Conservation (phyloP, 495 filamentous ascomycete genomes). For the Parachaetomium inaequale region DNA sequence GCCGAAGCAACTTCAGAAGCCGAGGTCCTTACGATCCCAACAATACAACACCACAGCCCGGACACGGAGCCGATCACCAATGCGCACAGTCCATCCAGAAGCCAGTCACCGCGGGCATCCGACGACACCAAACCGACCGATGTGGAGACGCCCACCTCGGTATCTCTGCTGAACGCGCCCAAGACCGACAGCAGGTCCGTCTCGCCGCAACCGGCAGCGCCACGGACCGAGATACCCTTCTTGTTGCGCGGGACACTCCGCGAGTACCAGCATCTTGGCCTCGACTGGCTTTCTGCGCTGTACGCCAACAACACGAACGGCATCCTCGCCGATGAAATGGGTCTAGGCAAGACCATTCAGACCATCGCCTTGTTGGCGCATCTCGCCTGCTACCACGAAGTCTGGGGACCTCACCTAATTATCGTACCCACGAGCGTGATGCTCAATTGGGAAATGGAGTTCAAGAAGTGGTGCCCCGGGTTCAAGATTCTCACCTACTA, state of each 20-base stretch:
- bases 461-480: slow-evolving; percentile 98
- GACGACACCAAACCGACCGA: slow-evolving; percentile 67
- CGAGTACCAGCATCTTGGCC: slow-evolving; percentile 93
- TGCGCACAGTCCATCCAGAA: slow-evolving; percentile 42
- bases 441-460: slow-evolving; percentile 99
- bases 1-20: slow-evolving; percentile 15
- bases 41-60: slow-evolving; percentile 28
- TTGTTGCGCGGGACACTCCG: slow-evolving; percentile 88
- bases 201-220: slow-evolving; percentile 42
- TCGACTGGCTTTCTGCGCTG: slow-evolving; percentile 93
- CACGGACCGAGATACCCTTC: slow-evolving; percentile 76
- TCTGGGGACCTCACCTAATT: slow-evolving; percentile 95
- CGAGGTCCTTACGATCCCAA: not conserved
- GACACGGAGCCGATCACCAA: slow-evolving; percentile 40
- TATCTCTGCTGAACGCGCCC: slow-evolving; percentile 42
- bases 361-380: slow-evolving; percentile 94
- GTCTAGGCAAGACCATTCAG: slow-evolving; percentile 97
- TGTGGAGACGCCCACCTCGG: slow-evolving; percentile 61
- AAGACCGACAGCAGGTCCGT: slow-evolving; percentile 41
- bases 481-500: slow-evolving; percentile 99
- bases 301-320: slow-evolving; percentile 94
- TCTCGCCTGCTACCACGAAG: slow-evolving; percentile 81
- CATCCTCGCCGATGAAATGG: slow-evolving; percentile 99
- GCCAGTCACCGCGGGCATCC: slow-evolving; percentile 57
- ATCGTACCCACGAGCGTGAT: slow-evolving; percentile 98